Conservation (phyloP, 257 asterid genomes). For the Eucommia ulmoides region DNA sequence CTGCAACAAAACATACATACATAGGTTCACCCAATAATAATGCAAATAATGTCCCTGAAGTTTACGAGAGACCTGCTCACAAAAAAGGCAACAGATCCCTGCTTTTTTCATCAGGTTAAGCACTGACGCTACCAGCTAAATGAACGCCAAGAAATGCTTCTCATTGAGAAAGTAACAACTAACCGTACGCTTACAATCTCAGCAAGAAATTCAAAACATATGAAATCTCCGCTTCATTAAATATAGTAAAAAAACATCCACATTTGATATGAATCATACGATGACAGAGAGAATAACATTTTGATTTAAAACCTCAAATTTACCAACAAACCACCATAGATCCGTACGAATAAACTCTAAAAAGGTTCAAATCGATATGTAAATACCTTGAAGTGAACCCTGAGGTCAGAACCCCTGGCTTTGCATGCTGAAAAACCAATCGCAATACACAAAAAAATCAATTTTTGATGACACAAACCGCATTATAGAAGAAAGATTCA, state of each 20-base stretch:
- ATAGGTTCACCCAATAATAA: conserved; percentile 66
- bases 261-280: too few species aligned
- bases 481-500: neutral
- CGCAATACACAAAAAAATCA: neutral
- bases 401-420: conserved; percentile 62
- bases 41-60: conserved; percentile 36
- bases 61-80: conserved; percentile 42
- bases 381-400: conserved; percentile 69
- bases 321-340: too few species aligned
- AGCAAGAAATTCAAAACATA: too few species aligned
- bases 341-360: too few species aligned
- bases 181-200: too few species aligned
- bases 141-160: too few species aligned
- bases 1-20: conserved; percentile 16
- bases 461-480: neutral
- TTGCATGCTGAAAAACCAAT: conserved; percentile 54
- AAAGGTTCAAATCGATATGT: neutral
- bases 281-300: too few species aligned
- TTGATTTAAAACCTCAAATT: too few species aligned
- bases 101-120: conserved; percentile 14
- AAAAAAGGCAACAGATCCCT: conserved; percentile 43
- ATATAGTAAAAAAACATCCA: too few species aligned
- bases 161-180: too few species aligned
- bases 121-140: neutral
- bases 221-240: too few species aligned